Evolutionary conservation across 495 filamentous ascomycete genomes (phyloP).

Genomic region (Cercophora sp.): DNA sequence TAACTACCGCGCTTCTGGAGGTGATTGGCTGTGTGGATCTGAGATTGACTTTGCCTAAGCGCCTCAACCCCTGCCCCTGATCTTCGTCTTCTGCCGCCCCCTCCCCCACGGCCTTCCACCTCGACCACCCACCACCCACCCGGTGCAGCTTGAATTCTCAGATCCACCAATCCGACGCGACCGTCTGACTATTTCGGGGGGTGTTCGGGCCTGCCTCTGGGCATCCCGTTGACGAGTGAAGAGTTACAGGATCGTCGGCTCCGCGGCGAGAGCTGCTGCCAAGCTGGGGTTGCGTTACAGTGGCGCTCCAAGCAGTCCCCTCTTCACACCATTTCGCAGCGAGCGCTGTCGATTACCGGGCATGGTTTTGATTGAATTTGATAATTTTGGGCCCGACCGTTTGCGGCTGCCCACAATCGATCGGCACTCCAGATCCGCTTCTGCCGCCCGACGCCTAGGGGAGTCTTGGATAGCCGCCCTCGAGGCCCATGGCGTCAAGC

Average conservation of each 20-base stretch:
- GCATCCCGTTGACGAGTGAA: too few species aligned
- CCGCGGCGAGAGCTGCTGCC: neutral
- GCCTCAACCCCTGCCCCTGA: conserved; percentile 2
- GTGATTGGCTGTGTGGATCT: neutral
- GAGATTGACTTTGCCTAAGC: neutral
- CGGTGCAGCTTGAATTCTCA: neutral
- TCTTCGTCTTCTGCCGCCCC: conserved; percentile 7
- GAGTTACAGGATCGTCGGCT: too few species aligned
- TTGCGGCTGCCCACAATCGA: neutral
- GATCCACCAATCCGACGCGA: neutral
- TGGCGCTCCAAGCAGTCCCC: neutral
- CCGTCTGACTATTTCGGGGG: neutral
- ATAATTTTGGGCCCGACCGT: conserved; percentile 7
- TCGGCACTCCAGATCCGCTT: conserved; percentile 6
- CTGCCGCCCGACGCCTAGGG: conserved; percentile 2
- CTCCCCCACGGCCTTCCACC: too few species aligned
- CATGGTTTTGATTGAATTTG: conserved; percentile 4
- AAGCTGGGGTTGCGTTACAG: neutral
- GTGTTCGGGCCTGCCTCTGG: neutral
- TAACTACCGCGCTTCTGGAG: neutral
- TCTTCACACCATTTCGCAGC: neutral
- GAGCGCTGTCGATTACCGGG: neutral
- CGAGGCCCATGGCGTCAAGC: neutral
- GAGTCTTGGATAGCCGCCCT: conserved; percentile 1
- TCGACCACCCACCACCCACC: neutral